Base-by-base conservation (phyloP, 1,284 basidiomycete species). In the Golubevia sp. region DNA sequence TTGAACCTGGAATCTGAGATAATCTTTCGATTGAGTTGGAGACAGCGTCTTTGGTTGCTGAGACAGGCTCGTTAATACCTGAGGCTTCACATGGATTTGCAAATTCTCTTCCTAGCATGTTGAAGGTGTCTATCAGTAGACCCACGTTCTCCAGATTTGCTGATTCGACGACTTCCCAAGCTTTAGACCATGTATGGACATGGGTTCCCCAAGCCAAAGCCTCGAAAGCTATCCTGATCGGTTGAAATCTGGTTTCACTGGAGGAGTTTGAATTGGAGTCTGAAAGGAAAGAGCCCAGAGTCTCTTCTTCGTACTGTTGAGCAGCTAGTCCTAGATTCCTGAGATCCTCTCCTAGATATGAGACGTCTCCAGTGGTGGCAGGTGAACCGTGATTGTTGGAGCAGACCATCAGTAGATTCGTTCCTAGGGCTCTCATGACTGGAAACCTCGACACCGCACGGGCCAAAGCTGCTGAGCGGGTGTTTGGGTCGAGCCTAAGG, bases 51-150 rank as follows among this genome's bases (percentile, higher is more conserved):
- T 55, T n/a, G 24, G 59, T 55, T 48, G 27, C 30, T 5, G 59
- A 55, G 34, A 61, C 56, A 15, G 54, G 54, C 51, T 55, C 59
- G 30, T 27, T 18, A n/a, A 61, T 34, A 24, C 48, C 56, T 23
- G 59, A 55, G 8, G 56, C 59, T 18, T 54, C 59, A 54, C 59
- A 61, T 56, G 55, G 54, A 44, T 34, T 60, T 18, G 84, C 84
- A 65, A 73, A 84, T 61, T 84, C 79, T 56, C 78, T 70, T 0
- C 76, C 84, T 4, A 85, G 67, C 1, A 80, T 84, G 67, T 85
- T 85, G 81, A 85, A 85, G 8, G 79, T 77, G 71, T 85, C 84
- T 61, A 85, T 68, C 57, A 81, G 82, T 49, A 85, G 64, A 3
- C 84, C 84, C 23, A 85, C 67, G 52, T 85, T 84, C 21, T 66